Evolutionary conservation across 2,329 filamentous ascomycete genomes (phyloP).

Genomic region (Neophaeococcomyces aloes): DNA sequence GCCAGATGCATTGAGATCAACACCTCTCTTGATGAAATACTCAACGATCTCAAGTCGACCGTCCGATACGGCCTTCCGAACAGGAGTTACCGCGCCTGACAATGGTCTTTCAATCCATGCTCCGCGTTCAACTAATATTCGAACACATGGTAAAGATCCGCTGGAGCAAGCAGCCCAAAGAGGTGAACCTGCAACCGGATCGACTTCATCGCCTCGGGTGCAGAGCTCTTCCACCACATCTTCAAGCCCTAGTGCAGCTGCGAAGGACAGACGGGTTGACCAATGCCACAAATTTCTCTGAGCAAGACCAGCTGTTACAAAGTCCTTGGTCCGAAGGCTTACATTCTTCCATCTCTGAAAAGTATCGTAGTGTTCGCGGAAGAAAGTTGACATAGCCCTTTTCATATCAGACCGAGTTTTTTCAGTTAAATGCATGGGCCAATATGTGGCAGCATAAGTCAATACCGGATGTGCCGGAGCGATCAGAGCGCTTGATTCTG

Average conservation of each 20-base stretch:
- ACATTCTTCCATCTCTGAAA: not conserved
- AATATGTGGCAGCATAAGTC: not conserved
- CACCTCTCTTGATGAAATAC: not conserved
- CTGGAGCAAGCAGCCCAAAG: not conserved
- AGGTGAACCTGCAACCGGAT: not conserved
- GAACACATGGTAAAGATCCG: not conserved
- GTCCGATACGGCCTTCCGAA: conserved; percentile 4
- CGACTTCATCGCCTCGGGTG: not conserved
- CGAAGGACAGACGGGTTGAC: not conserved
- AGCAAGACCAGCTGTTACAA: not conserved
- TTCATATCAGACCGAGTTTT: not conserved
- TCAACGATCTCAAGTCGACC: conserved; percentile 3
- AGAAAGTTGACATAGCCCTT: not conserved
- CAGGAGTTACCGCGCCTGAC: not conserved
- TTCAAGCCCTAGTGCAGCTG: not conserved
- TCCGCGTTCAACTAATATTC: not conserved
- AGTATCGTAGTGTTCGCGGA: not conserved
- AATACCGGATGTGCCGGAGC: not conserved
- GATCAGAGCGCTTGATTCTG: too few relatives aligned
- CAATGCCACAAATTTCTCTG: not conserved
- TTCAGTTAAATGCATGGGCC: not conserved
- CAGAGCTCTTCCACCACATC: not conserved
- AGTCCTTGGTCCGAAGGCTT: not conserved
- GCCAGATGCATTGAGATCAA: not conserved
- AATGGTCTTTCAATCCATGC: not conserved